Evolutionary conservation across 2,329 filamentous ascomycete species (phyloP).

Genomic region (Trichoderma brevicompactum): DNA sequence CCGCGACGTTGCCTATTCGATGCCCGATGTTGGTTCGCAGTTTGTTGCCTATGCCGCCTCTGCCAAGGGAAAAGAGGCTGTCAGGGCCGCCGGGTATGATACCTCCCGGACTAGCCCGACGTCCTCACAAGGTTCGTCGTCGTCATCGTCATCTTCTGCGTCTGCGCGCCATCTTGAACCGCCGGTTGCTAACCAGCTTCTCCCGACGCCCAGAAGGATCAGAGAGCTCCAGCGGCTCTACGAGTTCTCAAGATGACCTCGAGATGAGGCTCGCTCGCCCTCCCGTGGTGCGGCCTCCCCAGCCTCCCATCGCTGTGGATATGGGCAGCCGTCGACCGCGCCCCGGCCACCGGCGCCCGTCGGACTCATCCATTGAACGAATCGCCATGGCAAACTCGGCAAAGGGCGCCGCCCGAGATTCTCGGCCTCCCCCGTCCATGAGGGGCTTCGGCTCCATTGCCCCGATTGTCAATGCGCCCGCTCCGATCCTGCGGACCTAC

Average conservation of each 20-base stretch:
- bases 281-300: conserved; percentile 22
- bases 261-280: conserved; percentile 43
- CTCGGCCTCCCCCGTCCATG: conserved; percentile 40
- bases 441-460: conserved; percentile 39
- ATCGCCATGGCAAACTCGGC: conserved; percentile 30
- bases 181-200: conserved; percentile 22
- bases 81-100: conserved; percentile 40
- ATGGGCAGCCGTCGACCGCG: conserved; percentile 34
- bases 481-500: not conserved
- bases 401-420: conserved; percentile 34
- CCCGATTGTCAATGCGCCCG: conserved; percentile 18
- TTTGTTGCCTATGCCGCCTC: conserved; percentile 35
- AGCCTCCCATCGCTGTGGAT: conserved; percentile 7
- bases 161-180: conserved; percentile 16
- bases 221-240: conserved; percentile 46
- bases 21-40: conserved; percentile 36
- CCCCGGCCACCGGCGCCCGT: conserved; percentile 38
- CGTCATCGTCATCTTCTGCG: not conserved
- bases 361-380: conserved; percentile 38
- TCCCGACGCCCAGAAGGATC: conserved; percentile 26
- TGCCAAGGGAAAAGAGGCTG: conserved; percentile 51
- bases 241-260: conserved; percentile 47
- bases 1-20: conserved; percentile 41
- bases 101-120: conserved; percentile 44
- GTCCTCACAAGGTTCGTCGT: conserved; percentile 44